Conservation (phyloP, 192 early-diverging fungal species). For the Coemansia sp. region DNA sequence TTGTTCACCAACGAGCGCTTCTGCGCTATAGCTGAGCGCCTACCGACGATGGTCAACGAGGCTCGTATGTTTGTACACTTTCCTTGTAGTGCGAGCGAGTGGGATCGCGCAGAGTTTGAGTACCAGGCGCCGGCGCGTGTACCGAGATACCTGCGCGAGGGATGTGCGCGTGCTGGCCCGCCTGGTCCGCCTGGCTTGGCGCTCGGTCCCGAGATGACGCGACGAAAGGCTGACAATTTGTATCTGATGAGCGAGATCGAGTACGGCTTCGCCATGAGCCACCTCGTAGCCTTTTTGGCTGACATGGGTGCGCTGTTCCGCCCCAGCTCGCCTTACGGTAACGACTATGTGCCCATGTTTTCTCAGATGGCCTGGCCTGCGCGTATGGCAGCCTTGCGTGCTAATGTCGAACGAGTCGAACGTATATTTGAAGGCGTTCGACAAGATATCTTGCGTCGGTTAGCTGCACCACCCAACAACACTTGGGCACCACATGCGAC, state of each 20-base stretch:
- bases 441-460: conserved; percentile 34
- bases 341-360: conserved; percentile 51
- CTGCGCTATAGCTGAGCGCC: conserved; percentile 50
- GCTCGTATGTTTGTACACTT: conserved; percentile 52
- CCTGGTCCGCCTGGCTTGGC: background rate
- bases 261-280: conserved; percentile 58
- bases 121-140: conserved; percentile 38
- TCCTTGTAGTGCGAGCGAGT: conserved; percentile 44
- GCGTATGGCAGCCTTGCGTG: conserved; percentile 36
- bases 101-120: conserved; percentile 52
- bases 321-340: conserved; percentile 51
- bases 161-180: conserved; percentile 20
- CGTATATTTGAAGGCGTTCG: conserved; percentile 42
- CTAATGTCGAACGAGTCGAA: conserved; percentile 51
- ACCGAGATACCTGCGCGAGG: conserved; percentile 44
- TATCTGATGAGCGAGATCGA: conserved; percentile 56
- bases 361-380: conserved; percentile 26
- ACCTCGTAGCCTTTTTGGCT: conserved; percentile 52
- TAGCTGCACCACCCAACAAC: conserved; percentile 18
- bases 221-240: conserved; percentile 44
- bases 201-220: conserved; percentile 32
- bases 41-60: conserved; percentile 55
- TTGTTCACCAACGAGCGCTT: conserved; percentile 56
- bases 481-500: background rate
- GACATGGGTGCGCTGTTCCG: conserved; percentile 53